Conservation (phyloP, 148 eudicot genomes). For the Gaultheria prostrata region DNA sequence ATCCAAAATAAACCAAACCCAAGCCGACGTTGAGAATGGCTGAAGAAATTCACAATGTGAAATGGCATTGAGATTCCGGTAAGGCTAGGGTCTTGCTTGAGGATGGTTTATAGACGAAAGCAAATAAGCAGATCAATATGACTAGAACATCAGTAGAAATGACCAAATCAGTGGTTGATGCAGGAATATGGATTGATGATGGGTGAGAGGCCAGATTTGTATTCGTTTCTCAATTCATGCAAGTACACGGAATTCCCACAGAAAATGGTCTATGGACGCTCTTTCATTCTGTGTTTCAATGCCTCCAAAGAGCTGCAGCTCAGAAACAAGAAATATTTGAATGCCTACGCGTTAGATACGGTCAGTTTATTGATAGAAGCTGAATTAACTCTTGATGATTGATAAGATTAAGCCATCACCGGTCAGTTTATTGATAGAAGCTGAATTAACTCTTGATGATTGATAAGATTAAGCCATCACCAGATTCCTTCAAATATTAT, state of each 20-base stretch:
- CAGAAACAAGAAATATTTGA: background rate
- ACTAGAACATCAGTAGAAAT: constrained; percentile 15
- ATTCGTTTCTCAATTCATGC: too few relatives aligned
- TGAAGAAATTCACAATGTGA: too few relatives aligned
- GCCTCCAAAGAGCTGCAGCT: too few relatives aligned
- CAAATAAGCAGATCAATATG: constrained; percentile 11
- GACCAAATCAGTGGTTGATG: constrained; percentile 2
- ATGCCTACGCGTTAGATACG: constrained; percentile 17
- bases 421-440: background rate
- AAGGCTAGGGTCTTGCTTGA: background rate
- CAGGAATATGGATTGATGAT: too few relatives aligned
- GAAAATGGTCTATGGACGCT: too few relatives aligned
- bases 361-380: background rate
- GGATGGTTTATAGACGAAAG: constrained; percentile 1
- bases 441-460: background rate
- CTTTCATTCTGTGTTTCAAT: too few relatives aligned
- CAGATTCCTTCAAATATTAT: background rate
- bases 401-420: constrained; percentile 27
- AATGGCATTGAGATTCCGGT: background rate
- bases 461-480: constrained; percentile 16
- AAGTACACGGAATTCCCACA: too few relatives aligned
- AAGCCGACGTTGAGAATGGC: too few relatives aligned
- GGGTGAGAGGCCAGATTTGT: too few relatives aligned
- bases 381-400: background rate
- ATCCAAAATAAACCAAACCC: too few relatives aligned